Conservation (phyloP, 2,329 filamentous ascomycete species). For the Hirsutella rhossiliensis region DNA sequence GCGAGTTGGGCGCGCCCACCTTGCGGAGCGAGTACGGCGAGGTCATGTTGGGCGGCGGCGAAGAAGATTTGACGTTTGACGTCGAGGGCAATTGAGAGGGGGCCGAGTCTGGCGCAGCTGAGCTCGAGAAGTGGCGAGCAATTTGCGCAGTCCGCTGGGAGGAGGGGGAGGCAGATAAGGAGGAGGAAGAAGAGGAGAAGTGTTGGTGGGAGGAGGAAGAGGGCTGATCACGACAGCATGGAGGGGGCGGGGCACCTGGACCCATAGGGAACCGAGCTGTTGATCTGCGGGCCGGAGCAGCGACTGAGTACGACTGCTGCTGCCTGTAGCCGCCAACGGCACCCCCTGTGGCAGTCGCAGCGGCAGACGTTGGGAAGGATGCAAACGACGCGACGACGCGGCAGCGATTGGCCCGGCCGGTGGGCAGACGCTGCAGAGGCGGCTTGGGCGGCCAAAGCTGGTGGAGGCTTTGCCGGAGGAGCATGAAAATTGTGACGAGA, state of each 20-base stretch:
- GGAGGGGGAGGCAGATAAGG: conserved; percentile 24
- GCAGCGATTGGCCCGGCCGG: too few species aligned
- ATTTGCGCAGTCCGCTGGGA: conserved; percentile 36
- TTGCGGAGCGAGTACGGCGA: conserved; percentile 70
- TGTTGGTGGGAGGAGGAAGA: conserved; percentile 8
- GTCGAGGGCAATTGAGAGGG: background rate
- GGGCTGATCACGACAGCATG: conserved; percentile 10
- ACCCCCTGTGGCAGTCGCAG: background rate
- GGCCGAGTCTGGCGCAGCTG: conserved; percentile 1
- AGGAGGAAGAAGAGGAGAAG: conserved; percentile 8
- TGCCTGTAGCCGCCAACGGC: background rate
- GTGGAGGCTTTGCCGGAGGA: too few species aligned
- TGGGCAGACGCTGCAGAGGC: too few species aligned
- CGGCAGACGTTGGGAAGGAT: too few species aligned
- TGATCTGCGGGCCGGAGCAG: background rate
- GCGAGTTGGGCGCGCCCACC: conserved; percentile 78
- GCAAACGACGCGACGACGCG: too few species aligned
- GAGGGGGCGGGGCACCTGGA: conserved; percentile 26
- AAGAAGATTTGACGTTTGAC: conserved; percentile 10
- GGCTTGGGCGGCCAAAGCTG: too few species aligned
- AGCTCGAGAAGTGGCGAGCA: conserved; percentile 37
- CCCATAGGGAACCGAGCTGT: conserved; percentile 8
- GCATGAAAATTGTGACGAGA: too few species aligned
- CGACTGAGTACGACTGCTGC: background rate
- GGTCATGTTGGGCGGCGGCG: conserved; percentile 32